Conservation (phyloP, 2,329 filamentous ascomycete species). For the Cercospora beticola region DNA sequence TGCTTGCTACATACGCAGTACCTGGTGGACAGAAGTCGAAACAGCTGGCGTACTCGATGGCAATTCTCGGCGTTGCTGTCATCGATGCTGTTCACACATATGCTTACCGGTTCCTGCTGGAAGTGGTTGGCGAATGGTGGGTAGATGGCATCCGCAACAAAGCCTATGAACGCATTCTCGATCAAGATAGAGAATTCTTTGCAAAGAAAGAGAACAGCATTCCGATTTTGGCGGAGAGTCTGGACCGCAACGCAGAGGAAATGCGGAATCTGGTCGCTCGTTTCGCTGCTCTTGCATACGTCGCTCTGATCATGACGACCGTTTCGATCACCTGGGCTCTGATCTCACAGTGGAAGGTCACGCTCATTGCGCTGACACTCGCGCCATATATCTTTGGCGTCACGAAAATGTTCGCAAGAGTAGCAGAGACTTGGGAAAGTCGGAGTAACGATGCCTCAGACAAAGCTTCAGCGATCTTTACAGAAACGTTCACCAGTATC, state of each 20-base stretch:
- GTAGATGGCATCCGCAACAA: conserved; percentile 67
- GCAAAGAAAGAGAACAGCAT: conserved; percentile 65
- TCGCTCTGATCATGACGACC: conserved; percentile 64
- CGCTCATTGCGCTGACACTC: conserved; percentile 70
- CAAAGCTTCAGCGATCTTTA: conserved; percentile 61
- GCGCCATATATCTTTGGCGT: conserved; percentile 66
- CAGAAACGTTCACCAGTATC: conserved; percentile 76
- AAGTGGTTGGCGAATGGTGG: conserved; percentile 73
- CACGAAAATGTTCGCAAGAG: conserved; percentile 63
- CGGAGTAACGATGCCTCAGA: conserved; percentile 64
- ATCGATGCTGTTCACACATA: conserved; percentile 66
- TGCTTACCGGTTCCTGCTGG: conserved; percentile 68
- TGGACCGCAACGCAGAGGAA: conserved; percentile 83
- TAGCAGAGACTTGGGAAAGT: conserved; percentile 71
- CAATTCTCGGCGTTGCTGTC: conserved; percentile 66
- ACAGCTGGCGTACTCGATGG: conserved; percentile 63
- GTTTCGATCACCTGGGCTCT: conserved; percentile 76
- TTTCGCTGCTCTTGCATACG: conserved; percentile 69
- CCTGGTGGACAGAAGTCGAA: conserved; percentile 48
- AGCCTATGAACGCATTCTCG: conserved; percentile 68
- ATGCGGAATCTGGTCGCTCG: conserved; percentile 79
- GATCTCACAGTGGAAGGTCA: conserved; percentile 73
- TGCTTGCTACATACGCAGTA: conserved; percentile 69
- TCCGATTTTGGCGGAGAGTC: conserved; percentile 63
- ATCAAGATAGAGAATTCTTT: conserved; percentile 78